Base-by-base conservation (phyloP, 2,329 filamentous ascomycete species). In the Periconia macrospinosa region DNA sequence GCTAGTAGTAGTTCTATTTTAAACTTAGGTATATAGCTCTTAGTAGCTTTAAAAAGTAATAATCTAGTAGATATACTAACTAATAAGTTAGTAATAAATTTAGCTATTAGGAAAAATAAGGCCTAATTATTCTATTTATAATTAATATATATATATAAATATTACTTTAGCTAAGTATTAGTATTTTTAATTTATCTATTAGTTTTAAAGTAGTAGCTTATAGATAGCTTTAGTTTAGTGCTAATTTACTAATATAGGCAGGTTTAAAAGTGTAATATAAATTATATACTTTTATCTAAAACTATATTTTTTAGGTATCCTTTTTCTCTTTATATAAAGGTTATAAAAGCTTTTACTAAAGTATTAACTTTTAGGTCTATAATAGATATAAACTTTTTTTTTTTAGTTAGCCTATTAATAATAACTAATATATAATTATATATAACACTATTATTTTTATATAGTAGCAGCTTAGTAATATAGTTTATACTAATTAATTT, bases 201-300 rank as follows among this genome's bases (percentile, higher is more conserved):
- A 20, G 48, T 55, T 41, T 55, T 20, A 3, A 30, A 48, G 41
- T 55, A 33, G 20, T 41, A 52, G 8, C 37, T 41, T 2, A 45
- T 55, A n/a, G 33, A 55, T 2, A 55, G 37, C 10, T 43, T 11
- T 2, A 15, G 45, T 2, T 47, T 48, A 11, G 41, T 23, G 14
- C 33, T 7, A 3, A 37, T 3, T 3, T n/a, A 5, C 11, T 37
- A n/a, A 13, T n/a, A 37, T n/a, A 37, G 11, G 5, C 11, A n/a
- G 5, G 11, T 37, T 10, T n/a, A 37, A 10, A 37, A 37, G 33
- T 37, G 11, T 6, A n/a, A 37, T 3, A n/a, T 13, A 37, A 37
- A 37, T n/a, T 37, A n/a, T 3, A 10, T 5, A 3, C 33, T n/a
- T 47, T 17, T 11, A 15, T 47, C 15, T 6, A 1, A 17, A 11